Conservation (phyloP, 78 protist species). For the Tieghemostelium lacteum region DNA sequence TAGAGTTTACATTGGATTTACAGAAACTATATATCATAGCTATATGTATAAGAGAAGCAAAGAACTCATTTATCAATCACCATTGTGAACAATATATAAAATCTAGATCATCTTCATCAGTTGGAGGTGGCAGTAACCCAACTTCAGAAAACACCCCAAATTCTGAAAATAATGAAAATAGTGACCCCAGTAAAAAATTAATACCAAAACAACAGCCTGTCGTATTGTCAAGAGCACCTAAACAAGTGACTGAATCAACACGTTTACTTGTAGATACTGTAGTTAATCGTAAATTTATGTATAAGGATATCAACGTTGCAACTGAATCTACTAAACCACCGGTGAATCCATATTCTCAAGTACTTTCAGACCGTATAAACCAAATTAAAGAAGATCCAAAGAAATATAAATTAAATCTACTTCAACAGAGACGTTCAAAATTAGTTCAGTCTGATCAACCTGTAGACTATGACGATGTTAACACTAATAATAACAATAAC, state of each 20-base stretch:
- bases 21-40: constrained; percentile 65
- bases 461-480: neutral
- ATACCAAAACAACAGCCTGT: constrained; percentile 21
- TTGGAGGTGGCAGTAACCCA: neutral
- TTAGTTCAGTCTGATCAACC: constrained; percentile 10
- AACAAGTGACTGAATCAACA: constrained; percentile 38
- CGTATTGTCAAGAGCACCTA: constrained; percentile 61
- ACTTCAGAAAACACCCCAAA: neutral
- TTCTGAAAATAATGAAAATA: neutral
- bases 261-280: constrained; percentile 41
- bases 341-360: constrained; percentile 19
- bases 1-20: constrained; percentile 32
- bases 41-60: constrained; percentile 60
- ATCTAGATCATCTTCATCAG: neutral
- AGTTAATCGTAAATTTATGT: constrained; percentile 34
- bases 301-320: constrained; percentile 20
- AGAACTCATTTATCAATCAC: constrained; percentile 33
- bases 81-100: constrained; percentile 33
- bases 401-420: constrained; percentile 26
- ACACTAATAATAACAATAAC: too few species aligned
- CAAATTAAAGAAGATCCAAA: constrained; percentile 37
- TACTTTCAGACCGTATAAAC: constrained; percentile 22
- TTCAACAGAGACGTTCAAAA: constrained; percentile 52
- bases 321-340: too few species aligned
- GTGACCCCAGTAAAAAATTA: neutral